These are phyloP conservation scores for Stropharia rugosoannulata DNA, from an alignment of 768 basidiomycete genomes.

Conservation along the genomic window DNA sequence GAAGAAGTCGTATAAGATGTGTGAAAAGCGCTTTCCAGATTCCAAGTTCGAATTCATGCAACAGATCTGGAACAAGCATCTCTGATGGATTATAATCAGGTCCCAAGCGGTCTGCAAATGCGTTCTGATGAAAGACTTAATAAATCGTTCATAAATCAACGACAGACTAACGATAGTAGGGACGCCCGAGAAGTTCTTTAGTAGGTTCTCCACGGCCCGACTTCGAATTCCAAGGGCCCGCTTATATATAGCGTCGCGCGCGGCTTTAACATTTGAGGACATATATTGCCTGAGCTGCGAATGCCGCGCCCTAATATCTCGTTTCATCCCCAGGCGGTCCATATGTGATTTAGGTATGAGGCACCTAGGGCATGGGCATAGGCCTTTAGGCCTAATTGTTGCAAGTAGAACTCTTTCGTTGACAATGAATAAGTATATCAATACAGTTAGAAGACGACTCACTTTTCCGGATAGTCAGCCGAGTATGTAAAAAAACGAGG, in stretches of 20 bases:
- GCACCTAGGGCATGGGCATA: constrained; percentile 35
- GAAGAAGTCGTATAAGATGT: background rate
- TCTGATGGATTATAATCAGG: no score
- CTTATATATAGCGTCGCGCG: background rate
- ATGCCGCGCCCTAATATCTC: background rate
- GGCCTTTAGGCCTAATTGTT: constrained; percentile 32
- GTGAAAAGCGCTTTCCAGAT: no score
- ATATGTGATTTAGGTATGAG: constrained; percentile 24
- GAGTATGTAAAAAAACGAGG: constrained; percentile 33
- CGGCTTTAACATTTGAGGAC: background rate
- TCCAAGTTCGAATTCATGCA: no score
- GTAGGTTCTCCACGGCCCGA: background rate
- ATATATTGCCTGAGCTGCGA: background rate
- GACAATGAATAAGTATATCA: background rate
- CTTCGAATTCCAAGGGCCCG: background rate
- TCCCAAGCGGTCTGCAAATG: no score
- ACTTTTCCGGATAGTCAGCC: constrained; percentile 44
- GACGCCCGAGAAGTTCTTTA: background rate
- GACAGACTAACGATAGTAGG: background rate
- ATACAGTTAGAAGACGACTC: constrained; percentile 6
- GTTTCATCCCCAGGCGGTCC: background rate
- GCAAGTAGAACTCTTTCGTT: constrained; percentile 24
- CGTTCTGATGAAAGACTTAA: no score
- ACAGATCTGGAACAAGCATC: no score
- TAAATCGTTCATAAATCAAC: background rate